These are phyloP conservation scores for Capronia coronata DNA, from an alignment of 2,329 filamentous ascomycete genomes.

Conservation along the genomic window DNA sequence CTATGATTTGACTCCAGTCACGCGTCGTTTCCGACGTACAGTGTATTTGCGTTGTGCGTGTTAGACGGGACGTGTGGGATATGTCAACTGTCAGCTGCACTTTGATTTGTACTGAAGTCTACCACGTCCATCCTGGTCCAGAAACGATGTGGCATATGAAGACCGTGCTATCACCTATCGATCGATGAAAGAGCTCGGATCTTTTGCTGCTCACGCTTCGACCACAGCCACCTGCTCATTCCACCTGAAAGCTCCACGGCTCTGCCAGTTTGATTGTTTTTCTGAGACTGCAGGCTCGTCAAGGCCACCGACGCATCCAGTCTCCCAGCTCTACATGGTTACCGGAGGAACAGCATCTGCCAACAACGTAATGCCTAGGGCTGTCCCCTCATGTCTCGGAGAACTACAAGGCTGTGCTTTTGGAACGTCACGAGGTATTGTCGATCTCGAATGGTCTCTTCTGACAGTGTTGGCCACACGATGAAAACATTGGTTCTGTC, in stretches of 20 bases:
- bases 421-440: no score
- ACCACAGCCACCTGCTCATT: neutral
- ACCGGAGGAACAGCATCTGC: neutral
- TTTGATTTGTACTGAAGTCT: neutral
- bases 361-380: neutral
- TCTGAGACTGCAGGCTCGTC: neutral
- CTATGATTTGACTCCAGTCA: no score
- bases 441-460: no score
- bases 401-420: no score
- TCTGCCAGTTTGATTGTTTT: neutral
- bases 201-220: neutral
- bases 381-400: no score
- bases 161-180: neutral
- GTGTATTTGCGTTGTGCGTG: no score
- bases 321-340: neutral
- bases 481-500: no score
- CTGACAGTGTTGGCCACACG: no score
- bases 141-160: neutral
- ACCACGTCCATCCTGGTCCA: neutral
- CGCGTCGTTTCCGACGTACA: no score
- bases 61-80: neutral
- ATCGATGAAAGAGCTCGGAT: neutral
- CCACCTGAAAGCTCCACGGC: neutral
- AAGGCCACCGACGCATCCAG: neutral
- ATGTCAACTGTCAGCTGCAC: neutral